phyloP scores from a whole-genome alignment of 169 alveolate species.

The Pseudocohnilembus persalinus region DNA sequence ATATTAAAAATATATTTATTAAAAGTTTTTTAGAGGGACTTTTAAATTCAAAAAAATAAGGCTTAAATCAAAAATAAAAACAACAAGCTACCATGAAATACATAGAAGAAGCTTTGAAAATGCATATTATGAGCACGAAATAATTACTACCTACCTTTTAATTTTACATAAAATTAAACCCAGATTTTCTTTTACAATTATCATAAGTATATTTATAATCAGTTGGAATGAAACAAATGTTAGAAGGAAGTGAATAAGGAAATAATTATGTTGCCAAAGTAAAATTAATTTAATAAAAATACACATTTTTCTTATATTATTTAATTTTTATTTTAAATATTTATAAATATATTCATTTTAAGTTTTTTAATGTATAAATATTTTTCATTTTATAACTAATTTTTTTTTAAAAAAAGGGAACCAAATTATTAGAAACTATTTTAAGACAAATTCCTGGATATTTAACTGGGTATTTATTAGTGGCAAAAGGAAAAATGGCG shows the following conservation, averaged over 20 bases:
- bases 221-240: slow-evolving; percentile 69
- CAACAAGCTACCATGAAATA: background rate
- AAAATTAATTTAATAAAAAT: too few species aligned
- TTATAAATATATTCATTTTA: slow-evolving; percentile 35
- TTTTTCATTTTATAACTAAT: too few species aligned
- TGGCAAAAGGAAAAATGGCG: slow-evolving; percentile 78
- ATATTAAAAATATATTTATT: too few species aligned
- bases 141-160: slow-evolving; percentile 76
- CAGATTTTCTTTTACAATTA: slow-evolving; percentile 83
- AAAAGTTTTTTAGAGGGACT: slow-evolving; percentile 61
- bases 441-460: slow-evolving; percentile 85
- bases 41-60: slow-evolving; percentile 16
- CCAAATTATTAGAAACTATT: slow-evolving; percentile 82
- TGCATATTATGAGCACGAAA: slow-evolving; percentile 76
- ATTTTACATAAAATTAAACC: slow-evolving; percentile 83
- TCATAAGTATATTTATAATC: slow-evolving; percentile 76
- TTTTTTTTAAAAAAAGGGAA: slow-evolving; percentile 68
- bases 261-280: slow-evolving; percentile 37
- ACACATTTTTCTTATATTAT: too few species aligned
- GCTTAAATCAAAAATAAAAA: background rate
- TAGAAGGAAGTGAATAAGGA: slow-evolving; percentile 60
- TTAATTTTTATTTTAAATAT: slow-evolving; percentile 11
- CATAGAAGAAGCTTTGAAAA: slow-evolving; percentile 62
- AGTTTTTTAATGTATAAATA: too few species aligned
- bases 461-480: slow-evolving; percentile 76